These are phyloP conservation scores for Leishmania turanica DNA, from an alignment of 208 protist genomes.

Conservation along the genomic window DNA sequence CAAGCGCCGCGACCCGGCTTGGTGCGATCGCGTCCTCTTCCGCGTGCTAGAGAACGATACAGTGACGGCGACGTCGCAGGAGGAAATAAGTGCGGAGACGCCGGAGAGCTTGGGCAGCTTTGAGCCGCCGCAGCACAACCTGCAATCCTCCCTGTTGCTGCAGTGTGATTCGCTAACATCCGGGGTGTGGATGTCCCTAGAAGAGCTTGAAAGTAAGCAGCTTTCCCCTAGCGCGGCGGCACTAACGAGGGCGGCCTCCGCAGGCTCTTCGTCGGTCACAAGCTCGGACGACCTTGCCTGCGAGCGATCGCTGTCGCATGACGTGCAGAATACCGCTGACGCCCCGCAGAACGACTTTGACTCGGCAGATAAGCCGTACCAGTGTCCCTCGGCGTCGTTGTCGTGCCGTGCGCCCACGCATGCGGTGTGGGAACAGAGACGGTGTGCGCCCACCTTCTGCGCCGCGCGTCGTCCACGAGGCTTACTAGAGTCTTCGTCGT, in stretches of 20 bases:
- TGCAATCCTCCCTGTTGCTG: not conserved
- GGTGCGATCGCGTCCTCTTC: constrained; percentile 91
- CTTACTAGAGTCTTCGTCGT: not conserved
- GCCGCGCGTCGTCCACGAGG: constrained; percentile 25
- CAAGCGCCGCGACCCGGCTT: constrained; percentile 85
- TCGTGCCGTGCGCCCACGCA: constrained; percentile 9
- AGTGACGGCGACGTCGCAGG: not conserved
- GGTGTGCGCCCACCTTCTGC: constrained; percentile 34
- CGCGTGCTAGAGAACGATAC: constrained; percentile 38
- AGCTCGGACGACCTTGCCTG: constrained; percentile 2
- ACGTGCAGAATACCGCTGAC: not conserved
- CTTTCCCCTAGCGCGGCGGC: not conserved
- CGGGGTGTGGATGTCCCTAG: constrained; percentile 8
- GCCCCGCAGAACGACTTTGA: constrained; percentile 12
- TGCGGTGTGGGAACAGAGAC: constrained; percentile 23
- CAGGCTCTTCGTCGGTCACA: not conserved
- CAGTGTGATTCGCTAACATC: not conserved
- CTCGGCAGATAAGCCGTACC: not conserved
- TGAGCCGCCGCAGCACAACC: not conserved
- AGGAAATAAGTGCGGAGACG: not conserved
- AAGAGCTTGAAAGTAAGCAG: constrained; percentile 1
- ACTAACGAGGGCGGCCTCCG: not conserved
- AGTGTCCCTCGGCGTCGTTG: not conserved
- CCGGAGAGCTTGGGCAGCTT: not conserved
- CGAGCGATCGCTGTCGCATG: not conserved